Percentiles rank a stretch among this genome's conserved stretches.
phyloP scores from a whole-genome alignment of 2,329 filamentous ascomycete genomes.

The Dichotomopilus funicola region DNA sequence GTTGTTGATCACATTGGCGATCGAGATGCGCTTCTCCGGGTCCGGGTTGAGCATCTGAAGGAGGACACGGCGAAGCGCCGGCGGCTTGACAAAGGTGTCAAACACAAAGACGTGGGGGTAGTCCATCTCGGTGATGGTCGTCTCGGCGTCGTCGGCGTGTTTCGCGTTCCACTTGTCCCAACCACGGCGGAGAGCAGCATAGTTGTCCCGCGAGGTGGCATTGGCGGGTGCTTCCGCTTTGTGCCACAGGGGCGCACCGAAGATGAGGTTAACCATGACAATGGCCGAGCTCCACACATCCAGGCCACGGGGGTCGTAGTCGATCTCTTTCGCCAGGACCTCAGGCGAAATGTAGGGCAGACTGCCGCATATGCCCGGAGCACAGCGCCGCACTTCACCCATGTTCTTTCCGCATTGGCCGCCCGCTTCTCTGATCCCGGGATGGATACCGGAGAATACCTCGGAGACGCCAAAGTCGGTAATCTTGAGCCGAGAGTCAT shows the following conservation, averaged over 20 bases:
- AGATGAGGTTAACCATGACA: conserved; percentile 71
- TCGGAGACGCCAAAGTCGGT: conserved; percentile 88
- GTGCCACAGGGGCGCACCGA: conserved; percentile 67
- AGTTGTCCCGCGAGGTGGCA: conserved; percentile 37
- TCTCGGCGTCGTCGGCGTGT: conserved; percentile 35
- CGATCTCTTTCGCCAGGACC: conserved; percentile 60
- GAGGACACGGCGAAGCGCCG: conserved; percentile 62
- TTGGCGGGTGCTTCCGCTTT: conserved; percentile 51
- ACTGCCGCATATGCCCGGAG: conserved; percentile 77
- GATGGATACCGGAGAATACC: conserved; percentile 76
- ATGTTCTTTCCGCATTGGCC: conserved; percentile 70
- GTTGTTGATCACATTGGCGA: conserved; percentile 61
- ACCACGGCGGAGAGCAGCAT: conserved; percentile 56
- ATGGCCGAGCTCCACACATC: conserved; percentile 85
- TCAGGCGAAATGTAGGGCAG: conserved; percentile 84
- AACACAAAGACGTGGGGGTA: conserved; percentile 61
- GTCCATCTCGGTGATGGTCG: conserved; percentile 46
- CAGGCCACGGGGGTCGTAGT: conserved; percentile 67
- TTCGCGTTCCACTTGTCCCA: conserved; percentile 63
- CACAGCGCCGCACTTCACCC: conserved; percentile 62
- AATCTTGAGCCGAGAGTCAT: conserved; percentile 78
- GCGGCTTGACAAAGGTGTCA: conserved; percentile 59
- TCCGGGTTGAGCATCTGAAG: conserved; percentile 79
- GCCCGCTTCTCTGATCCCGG: conserved; percentile 64
- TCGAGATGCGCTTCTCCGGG: conserved; percentile 62